Percentiles rank a stretch among this genome's conserved stretches.
Evolutionary conservation across 768 basidiomycete genomes (phyloP).

Genomic region (Lentinula aciculospora): DNA sequence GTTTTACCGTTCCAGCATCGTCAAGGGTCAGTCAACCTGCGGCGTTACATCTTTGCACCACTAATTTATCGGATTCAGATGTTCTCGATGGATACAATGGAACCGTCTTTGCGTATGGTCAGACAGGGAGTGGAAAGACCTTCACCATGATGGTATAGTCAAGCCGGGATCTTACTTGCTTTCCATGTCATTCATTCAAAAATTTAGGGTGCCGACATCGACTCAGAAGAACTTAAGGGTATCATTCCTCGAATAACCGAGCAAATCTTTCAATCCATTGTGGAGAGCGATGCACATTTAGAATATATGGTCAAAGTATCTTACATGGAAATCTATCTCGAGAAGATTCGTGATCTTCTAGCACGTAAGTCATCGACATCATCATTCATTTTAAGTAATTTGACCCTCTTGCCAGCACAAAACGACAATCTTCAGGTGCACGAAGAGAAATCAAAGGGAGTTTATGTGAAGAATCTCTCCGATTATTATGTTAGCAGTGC

Average conservation of each 20-base stretch:
- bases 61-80: constrained; percentile 45
- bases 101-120: constrained; percentile 85
- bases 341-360: constrained; percentile 90
- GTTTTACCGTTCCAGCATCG: constrained; percentile 52
- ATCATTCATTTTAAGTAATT: neutral
- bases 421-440: constrained; percentile 98
- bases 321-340: constrained; percentile 99
- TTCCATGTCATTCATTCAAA: constrained; percentile 11
- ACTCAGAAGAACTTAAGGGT: constrained; percentile 87
- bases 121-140: constrained; percentile 86
- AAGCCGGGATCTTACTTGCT: neutral
- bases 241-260: constrained; percentile 98
- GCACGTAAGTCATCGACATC: constrained; percentile 59
- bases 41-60: constrained; percentile 2
- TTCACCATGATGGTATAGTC: constrained; percentile 95
- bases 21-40: constrained; percentile 56
- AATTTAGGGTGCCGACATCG: constrained; percentile 90
- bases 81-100: constrained; percentile 99
- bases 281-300: constrained; percentile 89
- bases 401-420: constrained; percentile 51
- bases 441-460: constrained; percentile 95
- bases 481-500: constrained; percentile 98
- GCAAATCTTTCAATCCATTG: constrained; percentile 97
- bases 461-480: constrained; percentile 95
- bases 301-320: constrained; percentile 99